A percentile compares a stretch with the other conserved stretches of the same genome.
Evolutionary conservation across 2,329 filamentous ascomycete species (phyloP).

Genomic region (Colletotrichum musicola): DNA sequence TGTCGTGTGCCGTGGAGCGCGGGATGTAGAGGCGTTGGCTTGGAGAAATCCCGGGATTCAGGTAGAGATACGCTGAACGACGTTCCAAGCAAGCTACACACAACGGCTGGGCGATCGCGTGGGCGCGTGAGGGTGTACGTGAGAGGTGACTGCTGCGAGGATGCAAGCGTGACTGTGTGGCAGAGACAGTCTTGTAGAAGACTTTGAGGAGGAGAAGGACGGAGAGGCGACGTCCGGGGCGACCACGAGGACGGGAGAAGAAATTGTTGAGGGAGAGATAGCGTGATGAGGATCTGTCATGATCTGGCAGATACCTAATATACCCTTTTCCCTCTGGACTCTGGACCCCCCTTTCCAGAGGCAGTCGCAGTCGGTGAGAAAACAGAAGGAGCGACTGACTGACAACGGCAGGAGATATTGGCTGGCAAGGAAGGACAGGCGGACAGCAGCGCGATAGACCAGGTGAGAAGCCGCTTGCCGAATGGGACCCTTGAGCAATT

Average conservation of each 20-base stretch:
- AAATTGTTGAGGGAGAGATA: conserved; percentile 20
- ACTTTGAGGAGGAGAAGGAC: background rate
- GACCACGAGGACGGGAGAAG: conserved; percentile 16
- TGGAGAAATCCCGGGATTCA: background rate
- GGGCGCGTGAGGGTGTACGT: conserved; percentile 1
- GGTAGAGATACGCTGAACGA: conserved; percentile 8
- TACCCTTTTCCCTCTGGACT: conserved; percentile 15
- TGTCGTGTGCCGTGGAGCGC: conserved; percentile 2
- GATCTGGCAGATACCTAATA: conserved; percentile 38
- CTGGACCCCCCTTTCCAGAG: conserved; percentile 9
- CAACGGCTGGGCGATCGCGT: background rate
- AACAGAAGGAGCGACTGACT: background rate
- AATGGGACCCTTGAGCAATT: conserved; percentile 31
- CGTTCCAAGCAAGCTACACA: background rate
- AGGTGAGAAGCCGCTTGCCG: conserved; percentile 25
- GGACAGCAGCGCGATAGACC: conserved; percentile 17
- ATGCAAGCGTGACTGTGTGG: background rate
- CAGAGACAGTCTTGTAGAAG: conserved; percentile 20
- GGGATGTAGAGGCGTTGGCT: background rate
- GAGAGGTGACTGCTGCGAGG: conserved; percentile 4
- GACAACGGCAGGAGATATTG: background rate
- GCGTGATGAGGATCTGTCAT: conserved; percentile 20
- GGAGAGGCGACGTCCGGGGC: background rate
- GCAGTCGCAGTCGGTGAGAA: conserved; percentile 32
- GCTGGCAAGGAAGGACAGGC: conserved; percentile 25